A percentile compares a stretch with the other conserved stretches of the same genome.
These are phyloP conservation scores for Volvox africanus DNA, from an alignment of 139 green algal genomes.

Conservation along the genomic window DNA sequence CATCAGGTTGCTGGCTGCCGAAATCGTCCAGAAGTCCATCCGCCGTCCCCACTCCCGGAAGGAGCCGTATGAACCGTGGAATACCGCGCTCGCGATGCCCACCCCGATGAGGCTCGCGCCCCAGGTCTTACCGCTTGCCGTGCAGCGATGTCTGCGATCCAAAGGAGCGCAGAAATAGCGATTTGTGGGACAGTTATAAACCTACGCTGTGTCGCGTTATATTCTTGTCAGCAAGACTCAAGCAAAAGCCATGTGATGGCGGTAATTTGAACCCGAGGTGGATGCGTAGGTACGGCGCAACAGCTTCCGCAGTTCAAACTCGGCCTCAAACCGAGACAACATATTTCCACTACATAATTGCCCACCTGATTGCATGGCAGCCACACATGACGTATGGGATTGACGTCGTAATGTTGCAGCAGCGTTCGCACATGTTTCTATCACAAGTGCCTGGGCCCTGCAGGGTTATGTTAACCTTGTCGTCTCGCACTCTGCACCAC, in stretches of 20 bases:
- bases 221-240: too few relatives aligned
- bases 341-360: too few relatives aligned
- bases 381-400: slow-evolving; percentile 74
- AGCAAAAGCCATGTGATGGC: too few relatives aligned
- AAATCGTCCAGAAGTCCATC: slow-evolving; percentile 81
- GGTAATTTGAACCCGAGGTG: too few relatives aligned
- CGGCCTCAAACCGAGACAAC: too few relatives aligned
- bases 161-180: too few relatives aligned
- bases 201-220: too few relatives aligned
- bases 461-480: not conserved
- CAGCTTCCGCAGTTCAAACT: too few relatives aligned
- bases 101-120: slow-evolving; percentile 73
- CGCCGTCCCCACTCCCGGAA: slow-evolving; percentile 67
- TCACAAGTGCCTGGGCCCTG: slow-evolving; percentile 70
- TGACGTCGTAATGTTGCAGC: slow-evolving; percentile 75
- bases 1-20: slow-evolving; percentile 59
- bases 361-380: slow-evolving; percentile 64
- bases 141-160: slow-evolving; percentile 54
- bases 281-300: too few relatives aligned
- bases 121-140: slow-evolving; percentile 65
- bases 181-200: too few relatives aligned
- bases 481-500: too few relatives aligned
- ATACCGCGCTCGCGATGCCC: slow-evolving; percentile 58
- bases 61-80: slow-evolving; percentile 69
- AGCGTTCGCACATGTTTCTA: slow-evolving; percentile 67